Evolutionary conservation across 129 eudicot species (phyloP).

Genomic region (Heracleum sosnowskyi): DNA sequence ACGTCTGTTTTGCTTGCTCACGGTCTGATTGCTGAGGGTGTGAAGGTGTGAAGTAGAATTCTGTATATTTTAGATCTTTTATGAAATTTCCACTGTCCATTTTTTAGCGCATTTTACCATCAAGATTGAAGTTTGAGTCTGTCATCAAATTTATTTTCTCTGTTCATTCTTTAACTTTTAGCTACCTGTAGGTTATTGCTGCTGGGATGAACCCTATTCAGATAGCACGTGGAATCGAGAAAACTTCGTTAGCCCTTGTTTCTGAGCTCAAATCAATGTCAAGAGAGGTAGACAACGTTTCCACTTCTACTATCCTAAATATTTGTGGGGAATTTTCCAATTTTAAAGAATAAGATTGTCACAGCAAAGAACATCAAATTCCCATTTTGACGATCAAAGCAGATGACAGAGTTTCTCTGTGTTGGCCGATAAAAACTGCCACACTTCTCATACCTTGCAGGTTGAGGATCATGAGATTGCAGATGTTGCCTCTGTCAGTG

Average conservation of each 20-base stretch:
- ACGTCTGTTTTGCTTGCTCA: slow-evolving; percentile 91
- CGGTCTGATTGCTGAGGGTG: slow-evolving; percentile 88
- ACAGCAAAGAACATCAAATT: neutral
- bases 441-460: slow-evolving; percentile 29
- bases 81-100: neutral
- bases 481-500: slow-evolving; percentile 82
- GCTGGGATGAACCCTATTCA: slow-evolving; percentile 83
- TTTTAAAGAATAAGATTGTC: neutral
- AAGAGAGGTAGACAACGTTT: slow-evolving; percentile 47
- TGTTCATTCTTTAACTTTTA: neutral
- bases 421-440: slow-evolving; percentile 19
- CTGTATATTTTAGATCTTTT: neutral
- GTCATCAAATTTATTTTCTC: neutral
- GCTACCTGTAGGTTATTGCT: slow-evolving; percentile 53
- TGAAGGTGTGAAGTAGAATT: slow-evolving; percentile 39
- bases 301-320: neutral
- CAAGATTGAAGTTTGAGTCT: neutral
- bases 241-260: slow-evolving; percentile 68
- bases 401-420: slow-evolving; percentile 11
- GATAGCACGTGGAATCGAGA: slow-evolving; percentile 75
- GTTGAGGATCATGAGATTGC: slow-evolving; percentile 89
- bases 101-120: neutral
- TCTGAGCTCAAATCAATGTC: slow-evolving; percentile 67
- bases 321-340: neutral
- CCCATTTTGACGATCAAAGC: neutral